Conservation (phyloP, 2,329 filamentous ascomycete genomes). For the Aquanectria penicillioides region DNA sequence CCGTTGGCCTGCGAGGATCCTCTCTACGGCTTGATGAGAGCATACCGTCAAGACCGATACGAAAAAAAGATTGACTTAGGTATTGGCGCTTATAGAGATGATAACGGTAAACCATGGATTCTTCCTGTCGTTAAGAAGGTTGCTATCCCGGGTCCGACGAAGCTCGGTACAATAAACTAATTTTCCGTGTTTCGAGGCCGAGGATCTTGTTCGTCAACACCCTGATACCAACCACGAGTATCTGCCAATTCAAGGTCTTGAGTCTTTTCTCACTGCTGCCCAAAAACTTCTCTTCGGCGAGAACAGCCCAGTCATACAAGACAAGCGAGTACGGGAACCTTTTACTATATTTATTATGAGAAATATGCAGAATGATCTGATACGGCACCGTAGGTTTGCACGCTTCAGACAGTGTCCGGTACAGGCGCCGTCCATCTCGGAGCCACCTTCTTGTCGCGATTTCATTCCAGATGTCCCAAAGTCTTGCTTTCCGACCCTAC, state of each 20-base stretch:
- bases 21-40: neutral
- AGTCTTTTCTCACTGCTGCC: neutral
- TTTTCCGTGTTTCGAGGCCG: no score
- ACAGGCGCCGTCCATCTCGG: neutral
- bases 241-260: neutral
- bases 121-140: neutral
- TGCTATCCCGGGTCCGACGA: neutral
- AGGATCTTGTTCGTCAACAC: neutral
- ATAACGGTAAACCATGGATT: neutral
- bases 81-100: neutral
- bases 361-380: neutral
- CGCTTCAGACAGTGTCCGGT: neutral
- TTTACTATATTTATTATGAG: neutral
- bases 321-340: neutral
- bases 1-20: neutral
- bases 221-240: neutral
- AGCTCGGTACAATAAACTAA: neutral
- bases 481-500: conserved; percentile 43
- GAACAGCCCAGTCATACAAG: neutral
- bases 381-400: neutral
- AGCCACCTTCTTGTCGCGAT: neutral
- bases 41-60: neutral
- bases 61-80: neutral
- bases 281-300: neutral
- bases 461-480: neutral